These are phyloP conservation scores for Plasmodium gonderi DNA, from an alignment of 169 alveolate species.

Conservation along the genomic window DNA sequence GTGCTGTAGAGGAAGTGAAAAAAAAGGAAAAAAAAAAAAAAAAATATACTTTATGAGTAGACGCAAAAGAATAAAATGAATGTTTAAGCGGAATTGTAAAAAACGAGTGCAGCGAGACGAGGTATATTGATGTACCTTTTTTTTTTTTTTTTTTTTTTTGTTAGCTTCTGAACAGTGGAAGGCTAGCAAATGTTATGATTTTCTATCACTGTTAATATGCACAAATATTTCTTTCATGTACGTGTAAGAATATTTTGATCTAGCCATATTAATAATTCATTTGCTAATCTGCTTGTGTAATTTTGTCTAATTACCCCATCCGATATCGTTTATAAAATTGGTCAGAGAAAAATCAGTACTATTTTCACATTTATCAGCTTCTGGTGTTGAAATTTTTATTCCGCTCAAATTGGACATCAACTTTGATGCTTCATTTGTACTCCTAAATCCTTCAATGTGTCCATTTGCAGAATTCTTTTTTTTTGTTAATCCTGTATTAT, in stretches of 20 bases:
- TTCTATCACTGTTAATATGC: too few relatives aligned
- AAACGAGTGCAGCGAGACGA: not conserved
- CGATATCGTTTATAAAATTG: constrained; percentile 1
- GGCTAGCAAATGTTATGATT: too few relatives aligned
- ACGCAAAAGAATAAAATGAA: too few relatives aligned
- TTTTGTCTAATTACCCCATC: not conserved
- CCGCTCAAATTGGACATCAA: not conserved
- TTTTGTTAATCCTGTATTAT: not conserved
- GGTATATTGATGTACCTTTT: not conserved
- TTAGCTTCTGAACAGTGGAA: too few relatives aligned
- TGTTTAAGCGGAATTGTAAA: not conserved
- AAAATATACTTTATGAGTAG: too few relatives aligned
- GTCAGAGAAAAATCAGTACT: not conserved
- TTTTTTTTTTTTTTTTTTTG: not conserved
- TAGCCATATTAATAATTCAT: too few relatives aligned
- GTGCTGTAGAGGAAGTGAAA: too few relatives aligned
- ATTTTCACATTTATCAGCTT: not conserved
- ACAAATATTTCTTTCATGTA: too few relatives aligned
- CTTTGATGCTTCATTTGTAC: not conserved
- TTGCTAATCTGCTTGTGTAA: not conserved
- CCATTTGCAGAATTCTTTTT: not conserved
- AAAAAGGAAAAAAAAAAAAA: not conserved
- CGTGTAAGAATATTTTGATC: too few relatives aligned
- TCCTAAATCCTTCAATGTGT: not conserved
- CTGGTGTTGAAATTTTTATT: not conserved